phyloP scores from a whole-genome alignment of 805 yeast genomes.

The Saccharomycopsis malanga region DNA sequence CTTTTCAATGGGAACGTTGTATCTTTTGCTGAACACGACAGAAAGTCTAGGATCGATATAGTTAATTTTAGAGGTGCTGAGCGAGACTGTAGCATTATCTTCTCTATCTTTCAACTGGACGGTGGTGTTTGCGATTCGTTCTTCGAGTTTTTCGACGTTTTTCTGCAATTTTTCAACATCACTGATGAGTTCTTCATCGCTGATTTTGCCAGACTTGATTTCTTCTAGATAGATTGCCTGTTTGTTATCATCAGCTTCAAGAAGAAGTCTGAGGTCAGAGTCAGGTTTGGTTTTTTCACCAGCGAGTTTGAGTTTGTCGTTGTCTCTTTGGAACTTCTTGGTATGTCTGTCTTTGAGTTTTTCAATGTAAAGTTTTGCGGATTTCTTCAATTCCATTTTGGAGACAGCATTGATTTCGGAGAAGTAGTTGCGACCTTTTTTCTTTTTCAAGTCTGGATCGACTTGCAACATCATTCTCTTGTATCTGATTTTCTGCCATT shows the following conservation, averaged over 20 bases:
- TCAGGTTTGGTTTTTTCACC: constrained; percentile 46
- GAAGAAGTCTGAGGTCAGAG: constrained; percentile 50
- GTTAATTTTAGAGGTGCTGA: constrained; percentile 89
- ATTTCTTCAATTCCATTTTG: constrained; percentile 52
- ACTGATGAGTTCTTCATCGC: constrained; percentile 36
- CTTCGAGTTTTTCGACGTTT: constrained; percentile 67
- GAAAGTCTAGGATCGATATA: constrained; percentile 92
- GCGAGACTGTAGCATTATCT: constrained; percentile 87
- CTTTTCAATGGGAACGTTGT: constrained; percentile 84
- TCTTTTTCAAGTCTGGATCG: constrained; percentile 46
- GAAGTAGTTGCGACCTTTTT: constrained; percentile 48
- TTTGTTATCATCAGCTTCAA: constrained; percentile 47
- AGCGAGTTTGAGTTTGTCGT: constrained; percentile 61
- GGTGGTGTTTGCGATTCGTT: constrained; percentile 58
- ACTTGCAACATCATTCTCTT: constrained; percentile 63
- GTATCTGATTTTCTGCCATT: constrained; percentile 74
- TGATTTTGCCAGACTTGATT: constrained; percentile 42
- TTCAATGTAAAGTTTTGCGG: constrained; percentile 54
- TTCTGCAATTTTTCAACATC: constrained; percentile 62
- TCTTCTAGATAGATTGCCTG: constrained; percentile 50
- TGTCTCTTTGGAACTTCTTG: constrained; percentile 67
- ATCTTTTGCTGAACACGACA: constrained; percentile 82
- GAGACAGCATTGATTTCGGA: constrained; percentile 60
- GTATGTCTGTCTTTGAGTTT: constrained; percentile 58
- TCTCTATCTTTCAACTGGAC: constrained; percentile 85